These are phyloP conservation scores for Solanum chilense DNA, from an alignment of 257 asterid species.

Conservation along the genomic window DNA sequence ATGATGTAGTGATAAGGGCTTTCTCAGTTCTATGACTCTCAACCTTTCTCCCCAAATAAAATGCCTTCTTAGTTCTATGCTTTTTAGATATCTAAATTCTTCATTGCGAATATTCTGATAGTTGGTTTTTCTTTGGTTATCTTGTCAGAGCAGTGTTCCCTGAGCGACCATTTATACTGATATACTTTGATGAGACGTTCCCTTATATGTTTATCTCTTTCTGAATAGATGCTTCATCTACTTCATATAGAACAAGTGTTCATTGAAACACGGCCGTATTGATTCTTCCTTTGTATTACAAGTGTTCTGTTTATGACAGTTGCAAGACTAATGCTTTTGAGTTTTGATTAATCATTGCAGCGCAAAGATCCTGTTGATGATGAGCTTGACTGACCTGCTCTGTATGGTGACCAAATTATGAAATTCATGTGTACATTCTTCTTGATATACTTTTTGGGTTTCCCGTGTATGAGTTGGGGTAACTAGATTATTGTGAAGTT, in stretches of 20 bases:
- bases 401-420: not conserved
- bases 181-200: not conserved
- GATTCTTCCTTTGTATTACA: not conserved
- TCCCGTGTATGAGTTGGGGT: not conserved
- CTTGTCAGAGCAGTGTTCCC: not conserved
- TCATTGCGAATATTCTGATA: not conserved
- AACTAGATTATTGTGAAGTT: not conserved
- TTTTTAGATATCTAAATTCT: not conserved
- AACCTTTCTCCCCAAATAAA: not conserved
- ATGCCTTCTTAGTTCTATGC: not conserved
- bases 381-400: not conserved
- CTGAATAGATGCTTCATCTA: not conserved
- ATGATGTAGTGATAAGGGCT: not conserved
- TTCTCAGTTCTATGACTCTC: not conserved
- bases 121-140: not conserved
- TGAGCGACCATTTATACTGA: not conserved
- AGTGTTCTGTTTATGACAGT: not conserved
- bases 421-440: not conserved
- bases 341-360: not conserved
- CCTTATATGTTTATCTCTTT: not conserved
- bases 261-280: not conserved
- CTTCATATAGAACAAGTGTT: not conserved
- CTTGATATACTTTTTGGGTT: not conserved
- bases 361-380: not conserved
- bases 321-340: not conserved